phyloP scores from a whole-genome alignment of 176 grass and related monocot species.

The Rhynchospora tenuis region DNA sequence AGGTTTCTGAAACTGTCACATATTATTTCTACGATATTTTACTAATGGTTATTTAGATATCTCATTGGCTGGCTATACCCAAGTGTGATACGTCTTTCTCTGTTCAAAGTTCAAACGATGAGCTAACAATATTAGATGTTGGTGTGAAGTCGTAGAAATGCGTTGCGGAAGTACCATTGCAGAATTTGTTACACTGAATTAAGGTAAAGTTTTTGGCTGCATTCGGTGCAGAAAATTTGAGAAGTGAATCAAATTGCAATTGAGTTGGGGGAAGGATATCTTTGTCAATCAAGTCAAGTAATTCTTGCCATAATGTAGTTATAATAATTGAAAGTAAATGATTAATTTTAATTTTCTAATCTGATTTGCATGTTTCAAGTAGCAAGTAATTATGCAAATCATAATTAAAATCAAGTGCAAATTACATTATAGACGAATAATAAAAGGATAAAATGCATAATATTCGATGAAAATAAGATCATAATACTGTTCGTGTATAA shows the following conservation, averaged over 20 bases:
- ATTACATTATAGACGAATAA: background rate
- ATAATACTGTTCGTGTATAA: background rate
- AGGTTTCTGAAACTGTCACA: background rate
- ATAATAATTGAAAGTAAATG: background rate
- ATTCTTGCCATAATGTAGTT: background rate
- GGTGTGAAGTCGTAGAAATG: background rate
- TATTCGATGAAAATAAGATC: background rate
- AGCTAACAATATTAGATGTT: background rate
- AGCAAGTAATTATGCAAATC: background rate
- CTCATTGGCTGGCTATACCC: background rate
- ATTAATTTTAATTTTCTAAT: background rate
- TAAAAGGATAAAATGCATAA: background rate
- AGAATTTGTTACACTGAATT: background rate
- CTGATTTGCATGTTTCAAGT: background rate
- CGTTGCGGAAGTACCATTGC: background rate
- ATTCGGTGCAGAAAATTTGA: background rate
- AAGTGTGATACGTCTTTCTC: background rate
- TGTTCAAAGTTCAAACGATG: background rate
- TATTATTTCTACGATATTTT: background rate
- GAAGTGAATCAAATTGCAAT: background rate
- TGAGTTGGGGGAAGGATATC: background rate
- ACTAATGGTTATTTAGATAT: background rate
- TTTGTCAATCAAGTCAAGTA: background rate
- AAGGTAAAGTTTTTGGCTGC: background rate
- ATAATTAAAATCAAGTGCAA: background rate